phyloP scores from a whole-genome alignment of 306 rosid genomes.

The Biancaea sappan region DNA sequence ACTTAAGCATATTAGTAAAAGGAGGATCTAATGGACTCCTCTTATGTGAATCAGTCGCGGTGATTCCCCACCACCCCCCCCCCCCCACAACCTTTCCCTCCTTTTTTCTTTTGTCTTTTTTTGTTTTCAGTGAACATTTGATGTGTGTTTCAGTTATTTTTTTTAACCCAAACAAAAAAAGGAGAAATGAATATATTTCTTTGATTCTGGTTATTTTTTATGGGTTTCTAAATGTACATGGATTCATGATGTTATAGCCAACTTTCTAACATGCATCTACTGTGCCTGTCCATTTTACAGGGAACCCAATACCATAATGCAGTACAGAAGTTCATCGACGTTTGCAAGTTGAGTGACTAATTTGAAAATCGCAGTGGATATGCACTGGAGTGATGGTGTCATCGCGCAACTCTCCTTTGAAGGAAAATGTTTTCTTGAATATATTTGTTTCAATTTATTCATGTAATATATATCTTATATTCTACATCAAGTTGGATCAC shows the following conservation, averaged over 20 bases:
- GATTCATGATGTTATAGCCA: conserved; percentile 28
- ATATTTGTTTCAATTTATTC: conserved; percentile 22
- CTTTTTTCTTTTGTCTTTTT: not conserved
- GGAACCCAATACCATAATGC: conserved; percentile 80
- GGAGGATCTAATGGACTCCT: not conserved
- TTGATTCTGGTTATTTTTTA: not conserved
- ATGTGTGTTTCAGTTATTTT: not conserved
- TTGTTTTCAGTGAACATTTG: not conserved
- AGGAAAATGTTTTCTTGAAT: conserved; percentile 31
- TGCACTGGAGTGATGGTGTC: conserved; percentile 39
- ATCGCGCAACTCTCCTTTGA: conserved; percentile 29
- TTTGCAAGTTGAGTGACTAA: conserved; percentile 66
- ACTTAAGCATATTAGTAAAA: not conserved
- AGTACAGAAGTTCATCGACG: conserved; percentile 70
- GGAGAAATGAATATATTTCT: not conserved
- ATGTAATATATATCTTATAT: conserved; percentile 22
- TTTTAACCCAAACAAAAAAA: not conserved
- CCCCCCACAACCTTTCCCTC: too few relatives aligned
- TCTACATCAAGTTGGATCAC: conserved; percentile 36
- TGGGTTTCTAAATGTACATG: conserved; percentile 7
- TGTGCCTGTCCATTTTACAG: conserved; percentile 37
- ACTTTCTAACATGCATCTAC: conserved; percentile 30
- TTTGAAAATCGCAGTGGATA: conserved; percentile 38
- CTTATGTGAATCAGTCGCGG: not conserved
- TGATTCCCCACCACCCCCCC: not conserved